Base-by-base conservation (phyloP, 2,329 filamentous ascomycete species). In the Shiraia sp. region DNA sequence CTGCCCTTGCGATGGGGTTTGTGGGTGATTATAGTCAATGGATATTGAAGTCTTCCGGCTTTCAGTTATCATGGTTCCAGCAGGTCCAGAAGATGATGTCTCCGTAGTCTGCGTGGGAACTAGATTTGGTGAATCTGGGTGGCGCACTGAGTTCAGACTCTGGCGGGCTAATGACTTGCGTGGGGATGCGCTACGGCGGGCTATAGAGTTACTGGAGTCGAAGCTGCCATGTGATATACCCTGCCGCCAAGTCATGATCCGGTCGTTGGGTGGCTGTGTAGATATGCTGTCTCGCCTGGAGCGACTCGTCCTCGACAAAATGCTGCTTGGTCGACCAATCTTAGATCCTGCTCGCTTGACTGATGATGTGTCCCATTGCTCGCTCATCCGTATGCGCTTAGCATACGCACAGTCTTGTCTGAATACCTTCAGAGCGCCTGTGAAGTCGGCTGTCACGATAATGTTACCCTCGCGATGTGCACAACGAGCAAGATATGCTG, bases 401-500 rank as follows among this genome's bases (percentile, higher is more conserved):
- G 78, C 71, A 56, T 81, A 89, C 0, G 92, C 93, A 63, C 92
- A 96, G 65, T 99, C 93, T 68, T 97, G 92, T 14, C 93, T 82
- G 64, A 96, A 96, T 1, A 97, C 87, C 65, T 96, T 96, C 72
- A 99, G 93, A 17, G 83, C 81, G 25, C 93, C 93, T 0, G 83
- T 84, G 57, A 90, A 89, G 65, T 96, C 92, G 2, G 91, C 88
- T 0, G 92, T 95, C 35, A 97, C 82, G 41, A 99, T 85, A 49
- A 99, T 96, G 58, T 96, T 89, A 17, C 93, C 93, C 46, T 85
- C 84, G 10, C 76, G 73, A 64, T 99, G 93, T 12, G 79, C 79
- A 6, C 85, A 86, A 12, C 90, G 83, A 9, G 88, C 79, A 25
- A 91, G 70, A 59, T 95, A 96, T 0, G 85, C 82, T 0, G 90